Conservation (phyloP, 306 rosid species). For the Sicyos baderoa region DNA sequence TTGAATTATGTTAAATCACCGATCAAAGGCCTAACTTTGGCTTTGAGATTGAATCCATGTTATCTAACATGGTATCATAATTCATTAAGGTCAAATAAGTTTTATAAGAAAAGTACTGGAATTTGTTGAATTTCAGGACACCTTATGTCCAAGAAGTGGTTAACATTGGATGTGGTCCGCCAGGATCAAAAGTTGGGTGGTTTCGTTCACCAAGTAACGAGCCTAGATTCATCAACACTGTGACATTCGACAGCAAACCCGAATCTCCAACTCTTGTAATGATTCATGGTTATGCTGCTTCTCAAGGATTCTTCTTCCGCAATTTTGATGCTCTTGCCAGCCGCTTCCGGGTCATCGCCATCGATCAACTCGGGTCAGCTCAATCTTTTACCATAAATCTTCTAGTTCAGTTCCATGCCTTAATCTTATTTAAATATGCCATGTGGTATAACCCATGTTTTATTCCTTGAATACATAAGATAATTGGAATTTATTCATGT, state of each 20-base stretch:
- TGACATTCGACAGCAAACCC: constrained; percentile 58
- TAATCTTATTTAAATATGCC: not conserved
- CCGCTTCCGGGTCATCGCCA: constrained; percentile 73
- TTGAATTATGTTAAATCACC: not conserved
- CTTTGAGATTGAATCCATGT: too few relatives aligned
- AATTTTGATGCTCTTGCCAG: constrained; percentile 87
- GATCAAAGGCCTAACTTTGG: too few relatives aligned
- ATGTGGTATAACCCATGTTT: not conserved
- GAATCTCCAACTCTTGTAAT: constrained; percentile 79
- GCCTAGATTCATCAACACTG: constrained; percentile 72
- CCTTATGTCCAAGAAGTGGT: constrained; percentile 84
- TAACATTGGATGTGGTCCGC: constrained; percentile 85
- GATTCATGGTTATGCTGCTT: constrained; percentile 88
- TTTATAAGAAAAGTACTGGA: too few relatives aligned
- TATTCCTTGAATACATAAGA: too few relatives aligned
- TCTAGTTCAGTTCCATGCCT: not conserved
- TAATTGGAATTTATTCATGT: too few relatives aligned
- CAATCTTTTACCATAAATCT: constrained; percentile 12
- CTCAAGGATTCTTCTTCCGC: constrained; percentile 93
- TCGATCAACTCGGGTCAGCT: constrained; percentile 94
- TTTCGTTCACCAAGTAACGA: constrained; percentile 74
- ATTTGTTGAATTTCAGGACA: constrained; percentile 41
- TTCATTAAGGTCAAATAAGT: too few relatives aligned
- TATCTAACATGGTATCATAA: too few relatives aligned
- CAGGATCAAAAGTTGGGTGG: constrained; percentile 77